A percentile compares a stretch with the other conserved stretches of the same genome.
Evolutionary conservation across 2,329 filamentous ascomycete genomes (phyloP).

Genomic region (Pezicula rhizophila): DNA sequence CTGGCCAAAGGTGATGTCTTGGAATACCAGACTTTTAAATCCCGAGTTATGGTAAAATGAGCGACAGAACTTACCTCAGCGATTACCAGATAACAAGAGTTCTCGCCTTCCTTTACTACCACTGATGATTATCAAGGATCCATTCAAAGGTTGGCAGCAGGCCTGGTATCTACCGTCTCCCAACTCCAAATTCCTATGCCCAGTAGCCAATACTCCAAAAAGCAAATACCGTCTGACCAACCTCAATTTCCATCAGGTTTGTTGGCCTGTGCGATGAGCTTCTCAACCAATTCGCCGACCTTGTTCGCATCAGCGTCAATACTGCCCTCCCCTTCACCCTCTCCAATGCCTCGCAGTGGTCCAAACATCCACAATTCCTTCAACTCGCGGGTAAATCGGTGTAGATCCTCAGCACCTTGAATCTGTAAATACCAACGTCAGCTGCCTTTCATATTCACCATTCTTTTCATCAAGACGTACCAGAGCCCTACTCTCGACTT

Average conservation of each 20-base stretch:
- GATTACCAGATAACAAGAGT: too few relatives aligned
- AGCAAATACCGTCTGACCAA: neutral
- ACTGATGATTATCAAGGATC: too few relatives aligned
- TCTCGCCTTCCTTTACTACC: too few relatives aligned
- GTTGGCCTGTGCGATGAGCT: slow-evolving; percentile 15
- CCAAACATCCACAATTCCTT: slow-evolving; percentile 46
- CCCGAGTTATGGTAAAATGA: too few relatives aligned
- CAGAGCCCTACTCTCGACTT: slow-evolving; percentile 26
- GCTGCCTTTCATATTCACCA: neutral
- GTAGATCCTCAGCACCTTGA: slow-evolving; percentile 34
- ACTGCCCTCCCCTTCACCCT: slow-evolving; percentile 33
- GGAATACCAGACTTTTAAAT: too few relatives aligned
- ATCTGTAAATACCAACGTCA: slow-evolving; percentile 14
- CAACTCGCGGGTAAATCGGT: slow-evolving; percentile 40
- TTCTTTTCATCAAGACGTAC: slow-evolving; percentile 10
- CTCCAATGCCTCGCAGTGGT: slow-evolving; percentile 37
- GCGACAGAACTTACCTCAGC: too few relatives aligned
- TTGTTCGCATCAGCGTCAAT: slow-evolving; percentile 32
- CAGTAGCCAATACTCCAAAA: neutral
- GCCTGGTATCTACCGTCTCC: neutral
- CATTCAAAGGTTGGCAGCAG: neutral
- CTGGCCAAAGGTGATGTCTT: too few relatives aligned
- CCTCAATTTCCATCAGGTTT: slow-evolving; percentile 1
- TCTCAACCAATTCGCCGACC: slow-evolving; percentile 22
- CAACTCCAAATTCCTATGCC: neutral